Percentiles rank a stretch among this genome's conserved stretches.
phyloP scores from a whole-genome alignment of 192 early-diverging fungal species.

The Gonapodya prolifera region DNA sequence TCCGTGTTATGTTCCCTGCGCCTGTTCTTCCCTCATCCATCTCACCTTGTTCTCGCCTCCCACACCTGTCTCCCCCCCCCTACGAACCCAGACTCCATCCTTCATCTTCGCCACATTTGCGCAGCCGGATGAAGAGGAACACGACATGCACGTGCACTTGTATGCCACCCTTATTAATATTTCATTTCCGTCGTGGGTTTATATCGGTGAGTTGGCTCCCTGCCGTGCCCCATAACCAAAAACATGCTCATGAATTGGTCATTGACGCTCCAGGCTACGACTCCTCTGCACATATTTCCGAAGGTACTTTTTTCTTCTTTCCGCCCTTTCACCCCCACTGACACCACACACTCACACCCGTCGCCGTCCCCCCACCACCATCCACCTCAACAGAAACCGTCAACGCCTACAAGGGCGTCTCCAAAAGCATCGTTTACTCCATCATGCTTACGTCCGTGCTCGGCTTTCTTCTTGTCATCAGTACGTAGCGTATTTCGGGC shows the following conservation, averaged over 20 bases:
- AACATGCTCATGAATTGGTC: too few relatives aligned
- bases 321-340: too few relatives aligned
- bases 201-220: too few relatives aligned
- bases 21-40: too few relatives aligned
- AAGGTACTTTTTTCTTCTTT: not conserved
- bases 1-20: too few relatives aligned
- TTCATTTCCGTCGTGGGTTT: not conserved
- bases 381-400: not conserved
- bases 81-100: not conserved
- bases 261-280: too few relatives aligned
- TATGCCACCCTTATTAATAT: not conserved
- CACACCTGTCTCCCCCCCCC: not conserved
- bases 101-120: not conserved
- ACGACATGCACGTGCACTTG: not conserved
- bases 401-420: not conserved
- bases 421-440: not conserved
- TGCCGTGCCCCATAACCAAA: too few relatives aligned
- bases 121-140: not conserved
- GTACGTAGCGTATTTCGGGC: too few relatives aligned
- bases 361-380: too few relatives aligned
- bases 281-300: not conserved
- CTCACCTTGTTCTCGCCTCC: not conserved
- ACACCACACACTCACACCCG: not conserved
- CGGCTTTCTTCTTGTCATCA: not conserved
- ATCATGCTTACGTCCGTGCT: not conserved